These are phyloP conservation scores for Geranium incanum DNA, from an alignment of 441 rosid genomes.

Conservation along the genomic window DNA sequence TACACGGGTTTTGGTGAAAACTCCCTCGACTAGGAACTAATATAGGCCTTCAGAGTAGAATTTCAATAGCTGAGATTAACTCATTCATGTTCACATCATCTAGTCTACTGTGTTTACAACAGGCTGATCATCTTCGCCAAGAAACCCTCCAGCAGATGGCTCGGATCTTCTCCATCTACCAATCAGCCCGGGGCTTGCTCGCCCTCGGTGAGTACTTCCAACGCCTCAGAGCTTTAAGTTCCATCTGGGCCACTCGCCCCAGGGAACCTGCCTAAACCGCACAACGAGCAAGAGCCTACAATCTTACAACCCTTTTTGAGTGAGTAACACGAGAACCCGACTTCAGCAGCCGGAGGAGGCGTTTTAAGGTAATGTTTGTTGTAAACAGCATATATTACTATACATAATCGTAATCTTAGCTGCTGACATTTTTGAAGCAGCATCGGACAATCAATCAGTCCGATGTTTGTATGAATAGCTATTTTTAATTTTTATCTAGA, in stretches of 20 bases:
- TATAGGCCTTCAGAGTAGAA: too few relatives aligned
- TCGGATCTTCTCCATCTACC: constrained; percentile 58
- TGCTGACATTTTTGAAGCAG: neutral
- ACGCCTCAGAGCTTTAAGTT: constrained; percentile 67
- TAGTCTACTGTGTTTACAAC: neutral
- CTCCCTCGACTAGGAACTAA: too few relatives aligned
- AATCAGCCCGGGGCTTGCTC: constrained; percentile 78
- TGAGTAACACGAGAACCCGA: neutral
- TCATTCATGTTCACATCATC: too few relatives aligned
- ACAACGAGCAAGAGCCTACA: too few relatives aligned
- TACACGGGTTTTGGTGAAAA: too few relatives aligned
- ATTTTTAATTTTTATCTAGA: neutral
- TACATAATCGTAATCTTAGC: neutral
- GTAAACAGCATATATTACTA: neutral
- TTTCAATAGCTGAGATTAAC: too few relatives aligned
- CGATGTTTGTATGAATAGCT: neutral
- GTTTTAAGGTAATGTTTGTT: neutral
- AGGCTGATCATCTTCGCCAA: constrained; percentile 91
- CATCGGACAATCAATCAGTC: neutral
- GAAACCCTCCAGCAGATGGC: constrained; percentile 80
- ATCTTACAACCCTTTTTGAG: neutral
- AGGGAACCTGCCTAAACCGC: constrained; percentile 26
- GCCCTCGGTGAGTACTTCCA: constrained; percentile 84
- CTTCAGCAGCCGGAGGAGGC: neutral
- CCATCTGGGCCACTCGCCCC: constrained; percentile 60